A percentile compares a stretch with the other conserved stretches of the same genome.
phyloP scores from a whole-genome alignment of 1,284 basidiomycete species.

The Melampsora americana region DNA sequence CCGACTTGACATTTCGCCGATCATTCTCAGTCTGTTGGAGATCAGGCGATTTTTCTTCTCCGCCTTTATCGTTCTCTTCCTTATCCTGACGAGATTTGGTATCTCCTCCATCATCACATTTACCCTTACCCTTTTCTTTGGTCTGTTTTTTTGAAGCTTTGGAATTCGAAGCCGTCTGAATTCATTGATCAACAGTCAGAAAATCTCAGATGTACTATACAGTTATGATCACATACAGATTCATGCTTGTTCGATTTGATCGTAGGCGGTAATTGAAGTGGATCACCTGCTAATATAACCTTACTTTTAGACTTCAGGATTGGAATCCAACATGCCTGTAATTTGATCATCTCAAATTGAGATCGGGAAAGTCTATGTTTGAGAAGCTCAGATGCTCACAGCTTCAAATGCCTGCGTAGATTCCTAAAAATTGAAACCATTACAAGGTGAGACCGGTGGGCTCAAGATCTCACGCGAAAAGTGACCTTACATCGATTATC shows the following conservation, averaged over 20 bases:
- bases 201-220: too few relatives aligned
- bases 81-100: not conserved
- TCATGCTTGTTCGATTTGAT: slow-evolving; percentile 62
- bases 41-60: not conserved
- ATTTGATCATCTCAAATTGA: not conserved
- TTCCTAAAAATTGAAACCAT: slow-evolving; percentile 15
- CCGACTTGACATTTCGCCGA: not conserved
- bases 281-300: slow-evolving; percentile 67
- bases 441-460: not conserved
- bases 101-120: not conserved
- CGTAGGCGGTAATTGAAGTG: slow-evolving; percentile 73
- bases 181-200: too few relatives aligned
- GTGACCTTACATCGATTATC: slow-evolving; percentile 35
- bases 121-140: not conserved
- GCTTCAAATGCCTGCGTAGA: slow-evolving; percentile 46
- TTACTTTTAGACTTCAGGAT: slow-evolving; percentile 78
- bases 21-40: not conserved
- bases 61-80: not conserved
- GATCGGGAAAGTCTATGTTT: slow-evolving; percentile 74
- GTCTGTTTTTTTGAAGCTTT: not conserved
- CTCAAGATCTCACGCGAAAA: not conserved
- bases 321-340: slow-evolving; percentile 87
- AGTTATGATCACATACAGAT: not conserved
- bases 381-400: slow-evolving; percentile 61
- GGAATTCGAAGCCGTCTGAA: not conserved